A percentile compares a stretch with the other conserved stretches of the same genome.
These are phyloP conservation scores for Cornus suecica DNA, from an alignment of 148 eudicot species.

Conservation along the genomic window DNA sequence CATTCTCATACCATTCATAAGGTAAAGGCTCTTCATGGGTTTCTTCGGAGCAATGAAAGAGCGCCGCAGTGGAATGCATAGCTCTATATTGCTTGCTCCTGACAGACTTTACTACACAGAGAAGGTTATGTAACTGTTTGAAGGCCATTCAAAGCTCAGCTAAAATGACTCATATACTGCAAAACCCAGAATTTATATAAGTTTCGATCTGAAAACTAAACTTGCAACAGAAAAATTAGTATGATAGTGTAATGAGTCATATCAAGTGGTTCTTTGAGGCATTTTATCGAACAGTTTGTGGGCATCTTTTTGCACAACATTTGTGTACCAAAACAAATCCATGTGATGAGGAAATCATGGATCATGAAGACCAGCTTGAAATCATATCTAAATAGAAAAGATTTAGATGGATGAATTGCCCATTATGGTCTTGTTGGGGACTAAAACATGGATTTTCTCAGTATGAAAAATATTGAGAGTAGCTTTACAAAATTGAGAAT, in stretches of 20 bases:
- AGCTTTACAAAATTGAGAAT: too few relatives aligned
- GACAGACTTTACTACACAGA: slow-evolving; percentile 16
- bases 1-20: slow-evolving; percentile 46
- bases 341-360: background rate
- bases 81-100: slow-evolving; percentile 13
- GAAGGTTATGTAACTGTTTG: slow-evolving; percentile 13
- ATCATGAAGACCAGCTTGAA: background rate
- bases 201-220: too few relatives aligned
- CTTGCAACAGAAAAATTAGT: background rate
- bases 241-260: background rate
- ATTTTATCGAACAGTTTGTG: slow-evolving; percentile 10
- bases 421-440: background rate
- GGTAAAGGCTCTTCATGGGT: slow-evolving; percentile 27
- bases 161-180: background rate
- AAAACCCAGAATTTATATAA: too few relatives aligned
- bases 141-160: slow-evolving; percentile 10
- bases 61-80: slow-evolving; percentile 19
- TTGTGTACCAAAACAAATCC: too few relatives aligned
- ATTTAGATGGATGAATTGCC: background rate
- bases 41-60: slow-evolving; percentile 32
- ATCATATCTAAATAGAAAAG: too few relatives aligned
- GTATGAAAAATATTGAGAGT: too few relatives aligned
- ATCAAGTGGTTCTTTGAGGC: background rate
- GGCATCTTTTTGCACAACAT: background rate
- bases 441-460: too few relatives aligned